Conservation (phyloP, 1,284 basidiomycete genomes). For the Megacollybia platyphylla region DNA sequence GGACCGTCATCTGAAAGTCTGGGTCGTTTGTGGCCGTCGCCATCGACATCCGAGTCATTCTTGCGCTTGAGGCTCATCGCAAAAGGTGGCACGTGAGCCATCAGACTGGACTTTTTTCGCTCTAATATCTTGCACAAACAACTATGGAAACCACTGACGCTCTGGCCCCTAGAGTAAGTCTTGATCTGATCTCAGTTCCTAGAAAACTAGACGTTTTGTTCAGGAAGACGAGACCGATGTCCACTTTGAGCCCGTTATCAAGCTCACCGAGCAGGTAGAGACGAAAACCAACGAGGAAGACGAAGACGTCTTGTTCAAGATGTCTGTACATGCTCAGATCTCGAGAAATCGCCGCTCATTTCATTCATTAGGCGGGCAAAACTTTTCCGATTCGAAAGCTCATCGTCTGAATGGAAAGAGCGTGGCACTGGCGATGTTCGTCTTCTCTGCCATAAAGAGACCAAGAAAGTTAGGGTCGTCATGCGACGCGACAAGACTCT, state of each 20-base stretch:
- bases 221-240: constrained; percentile 82
- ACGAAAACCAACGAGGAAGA: constrained; percentile 95
- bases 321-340: constrained; percentile 49
- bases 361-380: constrained; percentile 78
- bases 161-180: constrained; percentile 56
- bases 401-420: constrained; percentile 92
- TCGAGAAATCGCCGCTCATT: constrained; percentile 5
- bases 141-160: constrained; percentile 51
- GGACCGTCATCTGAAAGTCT: neutral
- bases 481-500: constrained; percentile 99
- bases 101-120: constrained; percentile 45
- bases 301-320: constrained; percentile 91
- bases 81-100: too few relatives aligned
- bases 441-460: constrained; percentile 79
- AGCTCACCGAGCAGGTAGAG: constrained; percentile 92
- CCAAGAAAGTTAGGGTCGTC: constrained; percentile 88
- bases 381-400: constrained; percentile 89
- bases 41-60: neutral
- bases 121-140: constrained; percentile 9
- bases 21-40: neutral
- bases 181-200: constrained; percentile 3
- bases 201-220: constrained; percentile 3
- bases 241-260: constrained; percentile 95
- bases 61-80: neutral
- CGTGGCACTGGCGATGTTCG: constrained; percentile 88